Evolutionary conservation across 768 basidiomycete species (phyloP), one percentile per base, ranked within the genome.

Genomic region (Tylopilus balloui): DNA sequence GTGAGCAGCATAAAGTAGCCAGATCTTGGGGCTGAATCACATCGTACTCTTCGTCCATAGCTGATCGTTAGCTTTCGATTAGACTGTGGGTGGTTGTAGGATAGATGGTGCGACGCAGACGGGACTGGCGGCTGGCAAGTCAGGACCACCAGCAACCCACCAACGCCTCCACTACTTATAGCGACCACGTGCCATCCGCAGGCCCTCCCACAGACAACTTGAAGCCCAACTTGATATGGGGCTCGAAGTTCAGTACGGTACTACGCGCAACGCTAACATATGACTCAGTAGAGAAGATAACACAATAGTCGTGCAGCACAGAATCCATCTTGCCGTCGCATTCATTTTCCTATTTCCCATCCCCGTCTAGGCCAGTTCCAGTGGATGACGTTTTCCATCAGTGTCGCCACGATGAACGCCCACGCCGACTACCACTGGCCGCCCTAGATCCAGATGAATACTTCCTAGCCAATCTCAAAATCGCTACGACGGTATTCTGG

Each of bases 1-100:
- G 47, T 56, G n/a, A n/a, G n/a, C 48, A 64, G 57, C 50, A 51
- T 37, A 43, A 46, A 42, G 47, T 35, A 46, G 32, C 39, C 50
- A 52, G 50, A 62, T 62, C 53, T 50, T 42, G 41, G 47, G 49
- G 38, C 48, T 27, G 49, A 59, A 59, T 60, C 69, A 96, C 94
- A 71, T 97, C 94, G 75, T 97, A 98, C 78, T 91, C 88, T 78
- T 98, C 95, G 86, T 99, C 95, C 95, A 99, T 96, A 69, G 62
- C 74, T 57, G 50, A 56, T 58, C 47, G 47, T 36, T 21, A 50
- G 51, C 23, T 47, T 42, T 57, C 17, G 37, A 45, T 54, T 44
- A 56, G 48, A 42, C 37, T 48, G 50, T 27, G 23, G 46, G 42
- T 31, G 41, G 45, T 43, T 27, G 47, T 55, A 56, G 43, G 40